Evolutionary conservation across 306 rosid genomes (phyloP), one percentile per base, ranked within the genome.

Genomic region (Prunus campanulata): DNA sequence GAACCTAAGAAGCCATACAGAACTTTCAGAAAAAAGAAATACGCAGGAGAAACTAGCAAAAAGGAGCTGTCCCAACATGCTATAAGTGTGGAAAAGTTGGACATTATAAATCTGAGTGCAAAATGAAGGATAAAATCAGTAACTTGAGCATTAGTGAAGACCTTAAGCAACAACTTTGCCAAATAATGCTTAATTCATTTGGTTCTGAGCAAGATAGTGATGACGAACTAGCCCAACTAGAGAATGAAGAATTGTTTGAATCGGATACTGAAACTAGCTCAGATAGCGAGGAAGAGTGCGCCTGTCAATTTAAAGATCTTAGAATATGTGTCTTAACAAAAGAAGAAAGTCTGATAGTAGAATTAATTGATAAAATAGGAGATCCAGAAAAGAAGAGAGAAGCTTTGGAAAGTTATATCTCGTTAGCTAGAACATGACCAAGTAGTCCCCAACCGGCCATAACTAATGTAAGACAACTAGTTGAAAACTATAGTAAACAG

Each of bases 371-470:
- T 8, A 19, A 54, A 8, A 54, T 54, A 5, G 60, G 5, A 7
- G 3, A 19, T 18, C 24, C 24, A 6, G 0, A 16, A 1, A 8
- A 54, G 8, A 54, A 54, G 19, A 18, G 11, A 19, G 11, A 54
- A 54, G 8, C 11, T 0, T 6, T 19, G 1, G 24, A 54, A 54
- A 16, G 1, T 16, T 54, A 19, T 54, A 32, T 32, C 35, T 30
- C 5, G 3, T 6, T 54, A 18, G 20, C 8, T 7, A 54, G 2
- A 2, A 11, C n/a, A 7, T 2, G 18, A 0, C 19, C 16, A 13
- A 50, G 4, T 5, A 32, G 0, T 5, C 1, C 7, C 0, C 39
- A 32, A 0, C 39, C 1, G 5, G 1, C 7, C 1, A 5, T 5
- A 32, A 5, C 7, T 4, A 32, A 32, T 5, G 39, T 32, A 8